Conservation (phyloP, 2,329 filamentous ascomycete species). For the Fusarium nurragi region DNA sequence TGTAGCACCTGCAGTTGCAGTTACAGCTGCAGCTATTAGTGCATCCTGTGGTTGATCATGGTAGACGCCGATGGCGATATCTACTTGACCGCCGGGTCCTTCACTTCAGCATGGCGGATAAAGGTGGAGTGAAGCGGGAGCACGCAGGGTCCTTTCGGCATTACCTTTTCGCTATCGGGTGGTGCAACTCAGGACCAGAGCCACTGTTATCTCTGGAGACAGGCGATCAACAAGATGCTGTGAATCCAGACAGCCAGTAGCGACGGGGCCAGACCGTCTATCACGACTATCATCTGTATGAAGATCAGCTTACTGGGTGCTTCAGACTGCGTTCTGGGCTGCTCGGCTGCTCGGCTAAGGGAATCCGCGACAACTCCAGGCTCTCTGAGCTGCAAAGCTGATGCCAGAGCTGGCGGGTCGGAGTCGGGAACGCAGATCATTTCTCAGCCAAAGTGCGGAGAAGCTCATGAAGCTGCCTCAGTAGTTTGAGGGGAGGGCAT, state of each 20-base stretch:
- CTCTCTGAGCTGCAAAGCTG: not conserved
- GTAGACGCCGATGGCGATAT: constrained; percentile 12
- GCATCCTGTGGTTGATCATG: constrained; percentile 17
- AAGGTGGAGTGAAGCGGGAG: constrained; percentile 33
- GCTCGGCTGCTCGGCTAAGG: not conserved
- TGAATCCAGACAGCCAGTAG: constrained; percentile 17
- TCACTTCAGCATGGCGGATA: constrained; percentile 20
- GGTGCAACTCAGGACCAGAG: constrained; percentile 6
- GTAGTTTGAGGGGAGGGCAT: constrained; percentile 17
- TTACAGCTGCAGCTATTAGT: constrained; percentile 4
- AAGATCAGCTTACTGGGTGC: constrained; percentile 9
- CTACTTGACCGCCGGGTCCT: constrained; percentile 28
- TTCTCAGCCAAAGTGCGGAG: constrained; percentile 27
- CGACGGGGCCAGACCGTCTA: constrained; percentile 24
- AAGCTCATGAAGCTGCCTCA: constrained; percentile 30
- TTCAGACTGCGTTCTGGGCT: constrained; percentile 20
- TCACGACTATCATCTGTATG: constrained; percentile 15
- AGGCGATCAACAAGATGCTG: constrained; percentile 16
- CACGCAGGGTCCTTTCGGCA: constrained; percentile 23
- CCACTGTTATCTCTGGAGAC: constrained; percentile 19
- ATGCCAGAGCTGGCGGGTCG: not conserved
- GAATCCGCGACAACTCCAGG: constrained; percentile 21
- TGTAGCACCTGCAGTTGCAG: not conserved
- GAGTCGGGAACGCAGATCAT: constrained; percentile 30
- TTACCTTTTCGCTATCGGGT: constrained; percentile 6